Evolutionary conservation across 257 asterid species (phyloP).

Genomic region (Parsonsia alboflavescens): DNA sequence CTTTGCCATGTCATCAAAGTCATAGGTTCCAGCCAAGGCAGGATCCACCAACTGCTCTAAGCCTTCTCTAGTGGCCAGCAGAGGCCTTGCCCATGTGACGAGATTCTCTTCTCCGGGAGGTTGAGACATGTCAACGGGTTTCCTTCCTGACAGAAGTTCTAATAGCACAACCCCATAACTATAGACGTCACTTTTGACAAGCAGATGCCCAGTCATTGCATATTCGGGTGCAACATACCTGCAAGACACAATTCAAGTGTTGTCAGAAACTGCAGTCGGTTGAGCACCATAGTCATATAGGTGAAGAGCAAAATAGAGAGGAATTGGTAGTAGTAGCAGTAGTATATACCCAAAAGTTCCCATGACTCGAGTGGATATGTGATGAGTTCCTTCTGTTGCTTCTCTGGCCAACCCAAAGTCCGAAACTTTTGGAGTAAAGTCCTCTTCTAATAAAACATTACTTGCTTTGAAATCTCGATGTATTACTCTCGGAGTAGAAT

Average conservation of each 20-base stretch:
- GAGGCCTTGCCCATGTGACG: constrained; percentile 94
- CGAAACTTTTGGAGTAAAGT: constrained; percentile 92
- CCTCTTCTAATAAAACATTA: constrained; percentile 82
- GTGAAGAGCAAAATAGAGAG: not conserved
- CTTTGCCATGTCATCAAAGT: constrained; percentile 91
- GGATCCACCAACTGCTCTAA: constrained; percentile 77
- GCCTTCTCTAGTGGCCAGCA: constrained; percentile 81
- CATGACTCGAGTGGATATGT: constrained; percentile 96
- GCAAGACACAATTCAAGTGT: constrained; percentile 17
- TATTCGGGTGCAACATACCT: constrained; percentile 97
- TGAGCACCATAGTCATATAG: constrained; percentile 4
- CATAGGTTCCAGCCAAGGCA: constrained; percentile 64
- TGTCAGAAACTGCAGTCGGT: not conserved
- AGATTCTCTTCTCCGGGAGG: constrained; percentile 93
- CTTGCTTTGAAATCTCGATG: constrained; percentile 97
- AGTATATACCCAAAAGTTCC: constrained; percentile 91
- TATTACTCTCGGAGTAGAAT: constrained; percentile 96
- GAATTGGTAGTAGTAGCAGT: not conserved
- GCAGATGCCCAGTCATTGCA: constrained; percentile 95
- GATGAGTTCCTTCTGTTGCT: constrained; percentile 95
- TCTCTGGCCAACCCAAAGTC: constrained; percentile 97
- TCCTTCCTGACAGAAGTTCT: constrained; percentile 83
- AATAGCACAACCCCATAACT: constrained; percentile 90
- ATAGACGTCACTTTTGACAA: constrained; percentile 91
- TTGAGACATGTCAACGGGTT: constrained; percentile 94